phyloP scores from a whole-genome alignment of 129 eudicot genomes.

The Centella asiatica region DNA sequence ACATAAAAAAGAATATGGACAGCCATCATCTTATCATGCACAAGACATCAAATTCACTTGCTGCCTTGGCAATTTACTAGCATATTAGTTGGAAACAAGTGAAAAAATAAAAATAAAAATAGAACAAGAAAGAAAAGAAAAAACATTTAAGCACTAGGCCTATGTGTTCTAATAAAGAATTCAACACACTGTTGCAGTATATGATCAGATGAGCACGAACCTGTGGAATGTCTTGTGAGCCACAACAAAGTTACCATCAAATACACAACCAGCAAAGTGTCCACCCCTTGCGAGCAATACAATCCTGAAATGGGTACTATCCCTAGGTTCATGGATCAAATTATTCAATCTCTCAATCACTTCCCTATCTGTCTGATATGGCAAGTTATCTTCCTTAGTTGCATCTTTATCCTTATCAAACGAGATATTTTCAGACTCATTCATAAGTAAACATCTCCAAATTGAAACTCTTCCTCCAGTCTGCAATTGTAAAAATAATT shows the following conservation, averaged over 20 bases:
- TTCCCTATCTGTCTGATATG: slow-evolving; percentile 41
- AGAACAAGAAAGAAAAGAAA: too few relatives aligned
- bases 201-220: slow-evolving; percentile 24
- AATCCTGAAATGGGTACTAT: slow-evolving; percentile 56
- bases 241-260: slow-evolving; percentile 79
- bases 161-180: too few relatives aligned
- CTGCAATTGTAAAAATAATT: slow-evolving; percentile 52
- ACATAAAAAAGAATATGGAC: too few relatives aligned
- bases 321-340: slow-evolving; percentile 57
- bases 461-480: slow-evolving; percentile 56
- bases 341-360: slow-evolving; percentile 46
- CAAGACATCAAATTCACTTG: too few relatives aligned
- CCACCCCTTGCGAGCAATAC: slow-evolving; percentile 90
- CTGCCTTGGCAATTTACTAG: too few relatives aligned
- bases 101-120: too few relatives aligned
- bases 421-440: slow-evolving; percentile 44
- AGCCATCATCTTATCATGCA: too few relatives aligned
- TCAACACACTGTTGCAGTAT: neutral
- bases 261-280: slow-evolving; percentile 97
- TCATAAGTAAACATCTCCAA: slow-evolving; percentile 62
- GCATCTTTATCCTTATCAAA: slow-evolving; percentile 40
- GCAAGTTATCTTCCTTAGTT: slow-evolving; percentile 21
- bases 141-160: neutral
- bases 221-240: slow-evolving; percentile 96
- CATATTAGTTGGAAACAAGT: too few relatives aligned